Evolutionary conservation across 768 basidiomycete genomes (phyloP).

Genomic region (Boletus bicolor): DNA sequence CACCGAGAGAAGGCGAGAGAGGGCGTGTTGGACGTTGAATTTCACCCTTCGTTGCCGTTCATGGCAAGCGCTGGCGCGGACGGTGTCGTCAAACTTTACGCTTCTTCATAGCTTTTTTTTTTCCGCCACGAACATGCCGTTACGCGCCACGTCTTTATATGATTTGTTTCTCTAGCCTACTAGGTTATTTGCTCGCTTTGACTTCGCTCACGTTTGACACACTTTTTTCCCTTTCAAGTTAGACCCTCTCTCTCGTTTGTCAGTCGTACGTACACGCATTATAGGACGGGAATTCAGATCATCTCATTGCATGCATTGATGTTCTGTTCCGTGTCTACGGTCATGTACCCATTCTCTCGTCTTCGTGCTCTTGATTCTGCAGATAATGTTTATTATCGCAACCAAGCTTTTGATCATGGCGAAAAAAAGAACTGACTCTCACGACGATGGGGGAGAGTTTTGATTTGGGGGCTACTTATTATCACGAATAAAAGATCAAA

Average conservation of each 20-base stretch:
- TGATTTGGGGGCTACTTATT: no score
- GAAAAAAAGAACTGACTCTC: background rate
- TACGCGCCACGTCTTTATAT: background rate
- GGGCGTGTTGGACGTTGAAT: constrained; percentile 86
- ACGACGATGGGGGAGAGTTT: background rate
- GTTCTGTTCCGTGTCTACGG: background rate
- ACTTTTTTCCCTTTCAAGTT: background rate
- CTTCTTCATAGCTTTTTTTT: constrained; percentile 54
- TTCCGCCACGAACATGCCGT: background rate
- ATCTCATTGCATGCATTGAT: constrained; percentile 14
- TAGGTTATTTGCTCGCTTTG: constrained; percentile 12
- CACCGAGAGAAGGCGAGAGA: constrained; percentile 90
- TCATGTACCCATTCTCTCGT: background rate
- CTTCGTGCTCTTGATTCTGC: background rate
- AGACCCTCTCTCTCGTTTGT: constrained; percentile 9
- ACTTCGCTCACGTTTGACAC: constrained; percentile 11
- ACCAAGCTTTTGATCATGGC: background rate
- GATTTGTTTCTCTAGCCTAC: background rate
- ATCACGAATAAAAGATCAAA: background rate
- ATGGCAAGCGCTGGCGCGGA: constrained; percentile 96
- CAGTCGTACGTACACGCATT: constrained; percentile 22
- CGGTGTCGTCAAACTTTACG: constrained; percentile 88
- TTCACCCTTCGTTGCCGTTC: constrained; percentile 78
- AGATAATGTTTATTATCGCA: background rate
- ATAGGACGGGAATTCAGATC: constrained; percentile 27